Evolutionary conservation across 768 basidiomycete species (phyloP), one percentile per base, ranked within the genome.

Genomic region (Fomitopsis pulvina): DNA sequence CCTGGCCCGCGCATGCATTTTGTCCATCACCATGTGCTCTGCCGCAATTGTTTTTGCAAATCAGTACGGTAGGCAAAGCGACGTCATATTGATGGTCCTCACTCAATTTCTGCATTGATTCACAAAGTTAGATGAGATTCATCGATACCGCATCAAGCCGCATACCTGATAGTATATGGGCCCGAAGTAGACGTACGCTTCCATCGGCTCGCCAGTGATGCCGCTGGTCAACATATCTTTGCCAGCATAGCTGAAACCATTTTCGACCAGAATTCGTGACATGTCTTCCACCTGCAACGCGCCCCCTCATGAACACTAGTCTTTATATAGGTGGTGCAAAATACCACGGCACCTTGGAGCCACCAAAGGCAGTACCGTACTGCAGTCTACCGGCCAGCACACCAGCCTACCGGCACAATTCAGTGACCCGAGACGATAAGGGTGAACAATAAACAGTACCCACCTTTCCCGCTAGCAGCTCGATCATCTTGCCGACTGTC

Each of bases 401-500:
- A 24, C 95, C 95, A 11, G 95, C 95, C 89, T 92, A 40, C 22
- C 12, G 42, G 24, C 30, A 38, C 5, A 45, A 37, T n/a, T 41
- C 20, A 45, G 45, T 20, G 45, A 49, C 32, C 20, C 14, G n/a
- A 43, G n/a, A 40, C 37, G 44, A 21, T 26, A 28, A 29, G 22
- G 14, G 26, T 41, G 27, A 27, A 8, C 28, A 38, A 18, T 12
- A 29, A 16, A n/a, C 50, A 32, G 48, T 16, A 16, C 18, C 58
- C 50, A 88, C 90, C 79, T 99, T 99, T 45, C 96, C 95, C 11
- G 93, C 89, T 27, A 99, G 71, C 20, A 97, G 74, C 68, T 99
- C 96, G 47, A 99, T 96, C 96, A 99, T 99, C 74, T 99, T 99
- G 43, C 96, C 96, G 25, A 99, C 96, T 22, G 96, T 99, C 93